Evolutionary conservation across 495 filamentous ascomycete genomes (phyloP).

Genomic region (Rhizodiscina lignyota): DNA sequence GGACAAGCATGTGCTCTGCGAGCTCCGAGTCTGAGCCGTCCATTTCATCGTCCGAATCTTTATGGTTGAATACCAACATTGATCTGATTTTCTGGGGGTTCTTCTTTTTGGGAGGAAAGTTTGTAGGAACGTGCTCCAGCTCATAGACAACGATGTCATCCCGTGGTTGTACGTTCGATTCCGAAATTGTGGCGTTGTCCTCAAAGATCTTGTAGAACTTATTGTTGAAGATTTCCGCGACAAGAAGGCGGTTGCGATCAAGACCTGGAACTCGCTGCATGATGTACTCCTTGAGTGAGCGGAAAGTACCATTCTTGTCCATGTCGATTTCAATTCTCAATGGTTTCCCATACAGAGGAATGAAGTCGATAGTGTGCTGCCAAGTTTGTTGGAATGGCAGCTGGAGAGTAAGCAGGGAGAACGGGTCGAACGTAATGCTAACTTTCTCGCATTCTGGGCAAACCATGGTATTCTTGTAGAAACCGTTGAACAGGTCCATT

Average conservation of each 20-base stretch:
- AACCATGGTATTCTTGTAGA: conserved; percentile 93
- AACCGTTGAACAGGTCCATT: conserved; percentile 85
- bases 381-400: conserved; percentile 70
- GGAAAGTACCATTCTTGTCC: conserved; percentile 63
- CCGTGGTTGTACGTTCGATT: conserved; percentile 40
- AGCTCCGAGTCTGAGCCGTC: conserved; percentile 41
- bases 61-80: conserved; percentile 25
- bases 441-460: conserved; percentile 86
- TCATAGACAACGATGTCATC: conserved; percentile 68
- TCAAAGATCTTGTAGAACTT: conserved; percentile 76
- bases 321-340: conserved; percentile 69
- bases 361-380: conserved; percentile 54
- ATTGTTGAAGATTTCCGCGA: conserved; percentile 58
- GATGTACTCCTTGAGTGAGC: conserved; percentile 57
- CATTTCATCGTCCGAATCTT: conserved; percentile 42
- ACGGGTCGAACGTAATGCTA: conserved; percentile 97
- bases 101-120: conserved; percentile 41
- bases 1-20: conserved; percentile 58
- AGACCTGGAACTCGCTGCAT: conserved; percentile 42
- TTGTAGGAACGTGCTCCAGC: conserved; percentile 63
- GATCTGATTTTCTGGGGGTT: conserved; percentile 15
- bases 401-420: conserved; percentile 84
- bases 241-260: conserved; percentile 41
- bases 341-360: conserved; percentile 48
- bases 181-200: conserved; percentile 45